Conservation (phyloP, 768 basidiomycete genomes). For the Suillus brevipes region DNA sequence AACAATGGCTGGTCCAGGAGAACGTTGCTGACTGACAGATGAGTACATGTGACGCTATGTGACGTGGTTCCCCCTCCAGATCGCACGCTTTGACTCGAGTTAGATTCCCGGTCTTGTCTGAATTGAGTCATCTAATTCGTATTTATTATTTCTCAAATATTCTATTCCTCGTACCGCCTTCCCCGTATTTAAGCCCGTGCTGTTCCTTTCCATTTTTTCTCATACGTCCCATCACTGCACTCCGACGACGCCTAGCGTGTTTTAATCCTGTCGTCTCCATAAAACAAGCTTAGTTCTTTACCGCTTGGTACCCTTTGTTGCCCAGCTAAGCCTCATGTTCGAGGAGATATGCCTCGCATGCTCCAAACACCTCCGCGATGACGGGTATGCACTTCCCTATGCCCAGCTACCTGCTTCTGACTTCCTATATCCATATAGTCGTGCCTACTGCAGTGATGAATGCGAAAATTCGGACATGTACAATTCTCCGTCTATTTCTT, state of each 20-base stretch:
- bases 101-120: conserved; percentile 24
- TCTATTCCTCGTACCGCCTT: conserved; percentile 38
- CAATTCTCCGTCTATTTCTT: conserved; percentile 67
- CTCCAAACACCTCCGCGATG: conserved; percentile 61
- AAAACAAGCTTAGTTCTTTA: conserved; percentile 1
- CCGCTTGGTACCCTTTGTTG: conserved; percentile 7
- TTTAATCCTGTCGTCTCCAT: not conserved
- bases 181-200: conserved; percentile 34
- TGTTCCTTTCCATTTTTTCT: conserved; percentile 21
- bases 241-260: conserved; percentile 14
- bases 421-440: conserved; percentile 39
- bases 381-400: conserved; percentile 49
- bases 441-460: conserved; percentile 69
- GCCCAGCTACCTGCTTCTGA: conserved; percentile 5
- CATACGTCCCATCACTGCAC: conserved; percentile 16
- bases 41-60: conserved; percentile 3
- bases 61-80: conserved; percentile 6
- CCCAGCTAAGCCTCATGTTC: conserved; percentile 53
- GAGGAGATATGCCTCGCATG: conserved; percentile 78
- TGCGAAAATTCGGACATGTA: conserved; percentile 59
- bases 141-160: conserved; percentile 34
- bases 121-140: conserved; percentile 34
- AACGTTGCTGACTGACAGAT: not conserved
- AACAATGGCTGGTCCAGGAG: not conserved
- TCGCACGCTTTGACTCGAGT: conserved; percentile 9